Evolutionary conservation across 208 protist species (phyloP), one percentile per base, ranked within the genome.

Genomic region (Crithidia bombi): DNA sequence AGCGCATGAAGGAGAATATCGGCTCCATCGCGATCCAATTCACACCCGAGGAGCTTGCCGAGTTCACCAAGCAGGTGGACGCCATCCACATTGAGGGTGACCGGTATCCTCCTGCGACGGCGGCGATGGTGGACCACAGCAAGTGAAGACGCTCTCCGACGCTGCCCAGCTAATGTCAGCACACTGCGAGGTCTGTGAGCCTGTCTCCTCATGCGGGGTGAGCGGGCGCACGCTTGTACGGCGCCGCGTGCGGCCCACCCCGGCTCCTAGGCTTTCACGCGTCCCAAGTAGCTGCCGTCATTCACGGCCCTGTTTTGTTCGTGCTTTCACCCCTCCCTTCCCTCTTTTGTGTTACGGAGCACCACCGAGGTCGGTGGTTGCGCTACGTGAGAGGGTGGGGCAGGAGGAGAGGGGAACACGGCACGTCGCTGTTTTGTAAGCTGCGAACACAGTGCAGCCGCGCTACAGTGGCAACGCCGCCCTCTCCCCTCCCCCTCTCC

Each of bases 1-100:
- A 28, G 21, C 73, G 73, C 43, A 41, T 79, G 36, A 32, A 57
- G 28, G 65, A 79, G 61, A 79, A 79, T 59, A 56, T 69, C 17
- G 73, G 65, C 26, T 32, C 50, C 0, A 54, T 46, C 19, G 38
- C 49, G 3, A 54, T 79, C 15, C 26, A 47, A 11, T 61, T 47
- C 43, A 47, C 43, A 19, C 43, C 43, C 15, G 43, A 47, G 11
- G 43, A 47, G 43, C 43, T 47, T 72, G 57, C 46, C 52, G 65
- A 72, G 52, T 66, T 79, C 39, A 79, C 58, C 30, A 62, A 63
- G 6, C 23, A 55, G 17, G 19, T 72, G 2, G 35, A 61, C 32
- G 43, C 54, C 21, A 46, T 73, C 21, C 11, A 59, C 12, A 49
- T 68, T 9, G 52, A 66, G 44, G 73, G 74, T 17, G 66, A 65